Evolutionary conservation across 768 basidiomycete species (phyloP), one percentile per base, ranked within the genome.

Genomic region (Termitomyces sp.): DNA sequence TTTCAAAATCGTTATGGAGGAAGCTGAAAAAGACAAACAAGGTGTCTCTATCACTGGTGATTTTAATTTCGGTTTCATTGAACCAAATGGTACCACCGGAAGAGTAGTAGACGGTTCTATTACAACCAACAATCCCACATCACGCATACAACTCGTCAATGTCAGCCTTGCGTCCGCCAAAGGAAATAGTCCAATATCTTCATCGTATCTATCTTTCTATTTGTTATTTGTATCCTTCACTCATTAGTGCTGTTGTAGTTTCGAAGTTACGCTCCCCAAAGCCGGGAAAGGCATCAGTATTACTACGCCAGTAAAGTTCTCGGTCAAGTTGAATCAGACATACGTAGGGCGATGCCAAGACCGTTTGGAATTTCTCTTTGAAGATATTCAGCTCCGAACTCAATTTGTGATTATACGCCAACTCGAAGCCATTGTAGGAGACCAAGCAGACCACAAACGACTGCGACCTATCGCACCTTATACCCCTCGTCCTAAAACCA

Each of bases 11-110:
- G 79, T 74, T 0, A 55, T 83, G 14, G 79, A 82, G 12, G 80
- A 81, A 42, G 79, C 83, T 0, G 79, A 83, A 51, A 75, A 74
- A 42, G 83, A 86, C 59, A 83, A 82, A 53, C 71, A 84, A 46
- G 82, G 80, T 0, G 67, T 85, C 9, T 61, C 65, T 0, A 66
- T 87, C 3, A 67, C 71, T 5, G 77, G 76, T 1, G 67, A 70
- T 6, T 65, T 81, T 13, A 76, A 87, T 62, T 80, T 86, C 51
- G 83, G 75, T 3, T 69, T 85, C 37, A 64, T 86, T 5, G 77
- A 80, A n/a, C 64, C 69, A 4, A 56, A 57, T 0, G 66, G 63
- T n/a, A 75, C 73, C 1, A 43, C 55, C 8, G 47, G 27, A 9
- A 74, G 74, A 4, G 53, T 65, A 5, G 54, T 49, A 1, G 42